Percentiles rank a stretch among this genome's conserved stretches.
phyloP scores from a whole-genome alignment of 177 flowering plant genomes.

The Vitis hybrid region DNA sequence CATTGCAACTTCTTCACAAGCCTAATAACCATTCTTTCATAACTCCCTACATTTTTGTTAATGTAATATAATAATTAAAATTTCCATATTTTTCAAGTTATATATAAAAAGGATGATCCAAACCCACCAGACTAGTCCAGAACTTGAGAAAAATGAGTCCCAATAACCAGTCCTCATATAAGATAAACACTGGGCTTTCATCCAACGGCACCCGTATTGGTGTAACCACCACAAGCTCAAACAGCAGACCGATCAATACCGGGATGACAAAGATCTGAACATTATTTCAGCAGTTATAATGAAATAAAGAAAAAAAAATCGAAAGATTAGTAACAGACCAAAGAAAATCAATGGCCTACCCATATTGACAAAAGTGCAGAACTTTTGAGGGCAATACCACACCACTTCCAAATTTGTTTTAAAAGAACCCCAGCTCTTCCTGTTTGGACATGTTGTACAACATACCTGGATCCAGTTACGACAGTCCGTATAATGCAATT shows the following conservation, averaged over 20 bases:
- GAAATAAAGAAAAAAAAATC: background rate
- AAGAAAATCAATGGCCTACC: slow-evolving; percentile 47
- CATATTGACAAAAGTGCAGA: slow-evolving; percentile 80
- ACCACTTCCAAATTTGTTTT: slow-evolving; percentile 89
- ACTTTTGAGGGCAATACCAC: slow-evolving; percentile 76
- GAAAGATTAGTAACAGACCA: background rate
- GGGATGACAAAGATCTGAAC: slow-evolving; percentile 90
- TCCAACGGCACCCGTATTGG: slow-evolving; percentile 97
- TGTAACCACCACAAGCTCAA: slow-evolving; percentile 93
- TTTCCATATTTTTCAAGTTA: no score
- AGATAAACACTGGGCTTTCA: slow-evolving; percentile 97
- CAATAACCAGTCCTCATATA: slow-evolving; percentile 98
- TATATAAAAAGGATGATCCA: no score
- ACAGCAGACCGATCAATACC: slow-evolving; percentile 84
- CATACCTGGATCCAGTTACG: slow-evolving; percentile 81
- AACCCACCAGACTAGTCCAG: slow-evolving; percentile 91
- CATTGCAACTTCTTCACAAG: no score
- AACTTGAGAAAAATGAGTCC: slow-evolving; percentile 95
- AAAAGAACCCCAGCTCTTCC: slow-evolving; percentile 61
- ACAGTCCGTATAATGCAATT: slow-evolving; percentile 85
- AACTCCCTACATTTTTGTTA: no score
- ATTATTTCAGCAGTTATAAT: background rate
- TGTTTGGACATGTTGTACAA: slow-evolving; percentile 61
- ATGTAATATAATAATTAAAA: no score
- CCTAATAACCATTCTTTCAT: no score